These are phyloP conservation scores for Catenaria anguillulae DNA, from an alignment of 371 early-diverging fungal genomes.

Conservation along the genomic window DNA sequence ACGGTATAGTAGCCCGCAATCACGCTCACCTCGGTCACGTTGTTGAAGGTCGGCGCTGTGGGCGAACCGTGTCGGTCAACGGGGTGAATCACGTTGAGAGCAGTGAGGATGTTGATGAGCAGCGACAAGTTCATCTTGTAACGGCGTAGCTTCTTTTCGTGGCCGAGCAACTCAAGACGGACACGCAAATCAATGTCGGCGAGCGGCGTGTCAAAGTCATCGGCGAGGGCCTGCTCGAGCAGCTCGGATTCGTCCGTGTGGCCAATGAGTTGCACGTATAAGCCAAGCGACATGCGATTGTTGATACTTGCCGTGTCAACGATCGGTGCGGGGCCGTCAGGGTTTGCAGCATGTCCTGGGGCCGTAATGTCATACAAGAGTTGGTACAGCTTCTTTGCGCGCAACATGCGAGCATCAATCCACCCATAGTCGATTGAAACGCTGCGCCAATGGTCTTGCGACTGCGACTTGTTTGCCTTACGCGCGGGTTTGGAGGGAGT, in stretches of 20 bases:
- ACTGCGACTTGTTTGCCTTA: no score
- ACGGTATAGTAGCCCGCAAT: not conserved
- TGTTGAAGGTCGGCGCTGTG: not conserved
- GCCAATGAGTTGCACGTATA: conserved; percentile 4
- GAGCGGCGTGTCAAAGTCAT: not conserved
- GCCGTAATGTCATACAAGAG: not conserved
- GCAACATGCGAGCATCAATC: conserved; percentile 5
- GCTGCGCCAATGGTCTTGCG: not conserved
- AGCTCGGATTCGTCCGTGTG: not conserved
- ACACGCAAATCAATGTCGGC: not conserved
- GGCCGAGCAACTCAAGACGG: not conserved
- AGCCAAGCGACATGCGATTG: not conserved
- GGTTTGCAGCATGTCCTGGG: no score
- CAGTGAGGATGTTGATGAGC: not conserved
- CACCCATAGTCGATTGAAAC: conserved; percentile 2
- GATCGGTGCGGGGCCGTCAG: not conserved
- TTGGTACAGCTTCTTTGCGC: conserved; percentile 1
- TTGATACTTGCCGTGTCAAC: not conserved
- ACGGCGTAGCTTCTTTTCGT: not conserved
- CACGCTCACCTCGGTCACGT: not conserved
- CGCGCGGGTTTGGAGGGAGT: not conserved
- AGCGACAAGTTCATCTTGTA: not conserved
- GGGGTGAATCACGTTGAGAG: not conserved
- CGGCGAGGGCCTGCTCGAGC: not conserved
- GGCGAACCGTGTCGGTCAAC: not conserved